Conservation (phyloP, 768 basidiomycete genomes). For the Daedalea quercina region DNA sequence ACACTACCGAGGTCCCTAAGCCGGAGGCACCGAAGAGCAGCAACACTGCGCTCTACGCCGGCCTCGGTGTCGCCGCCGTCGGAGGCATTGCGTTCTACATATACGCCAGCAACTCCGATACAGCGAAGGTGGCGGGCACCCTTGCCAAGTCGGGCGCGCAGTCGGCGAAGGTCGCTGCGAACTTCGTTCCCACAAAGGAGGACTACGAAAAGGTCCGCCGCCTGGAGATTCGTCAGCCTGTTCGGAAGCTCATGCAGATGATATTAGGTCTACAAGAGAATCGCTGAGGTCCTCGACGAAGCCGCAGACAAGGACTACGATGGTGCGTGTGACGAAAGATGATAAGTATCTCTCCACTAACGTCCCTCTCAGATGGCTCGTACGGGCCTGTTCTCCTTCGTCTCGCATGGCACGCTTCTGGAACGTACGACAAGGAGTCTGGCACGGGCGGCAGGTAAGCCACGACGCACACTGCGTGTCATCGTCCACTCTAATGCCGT, state of each 20-base stretch:
- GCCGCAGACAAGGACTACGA: conserved; percentile 71
- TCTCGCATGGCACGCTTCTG: conserved; percentile 92
- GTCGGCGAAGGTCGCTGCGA: conserved; percentile 53
- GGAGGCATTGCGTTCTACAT: conserved; percentile 63
- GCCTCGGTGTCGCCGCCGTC: conserved; percentile 51
- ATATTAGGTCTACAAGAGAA: conserved; percentile 78
- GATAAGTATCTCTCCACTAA: background rate
- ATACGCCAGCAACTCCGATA: conserved; percentile 39
- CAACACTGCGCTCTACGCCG: conserved; percentile 52
- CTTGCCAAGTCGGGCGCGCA: conserved; percentile 58
- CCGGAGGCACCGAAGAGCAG: conserved; percentile 36
- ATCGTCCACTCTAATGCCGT: background rate
- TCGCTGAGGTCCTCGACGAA: conserved; percentile 72
- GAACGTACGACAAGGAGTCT: conserved; percentile 81
- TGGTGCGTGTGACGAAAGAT: conserved; percentile 39
- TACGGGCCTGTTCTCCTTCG: conserved; percentile 85
- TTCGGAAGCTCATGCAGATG: background rate
- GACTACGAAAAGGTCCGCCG: conserved; percentile 80
- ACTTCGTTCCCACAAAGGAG: conserved; percentile 69
- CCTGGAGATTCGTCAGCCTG: background rate
- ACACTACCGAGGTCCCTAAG: conserved; percentile 40
- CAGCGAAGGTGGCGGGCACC: conserved; percentile 44
- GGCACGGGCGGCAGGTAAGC: conserved; percentile 74
- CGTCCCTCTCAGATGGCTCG: conserved; percentile 58
- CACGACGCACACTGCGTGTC: background rate